phyloP scores from a whole-genome alignment of 2,329 filamentous ascomycete genomes.

The Byssoonygena ceratinophila region DNA sequence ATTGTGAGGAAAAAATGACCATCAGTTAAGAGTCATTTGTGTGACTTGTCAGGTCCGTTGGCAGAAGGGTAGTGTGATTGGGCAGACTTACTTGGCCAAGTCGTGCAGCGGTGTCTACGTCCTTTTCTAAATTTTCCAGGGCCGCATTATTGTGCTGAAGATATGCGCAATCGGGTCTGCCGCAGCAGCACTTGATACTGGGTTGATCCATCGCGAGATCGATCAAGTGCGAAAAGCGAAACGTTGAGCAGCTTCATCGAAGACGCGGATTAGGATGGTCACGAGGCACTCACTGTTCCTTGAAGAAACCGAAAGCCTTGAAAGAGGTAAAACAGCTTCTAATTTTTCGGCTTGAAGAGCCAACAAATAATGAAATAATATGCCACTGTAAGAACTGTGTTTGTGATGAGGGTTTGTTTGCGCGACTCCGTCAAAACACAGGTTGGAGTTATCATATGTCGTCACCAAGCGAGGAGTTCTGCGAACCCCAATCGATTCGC shows the following conservation, averaged over 20 bases:
- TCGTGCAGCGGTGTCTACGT: slow-evolving; percentile 74
- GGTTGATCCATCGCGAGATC: slow-evolving; percentile 10
- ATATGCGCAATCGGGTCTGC: slow-evolving; percentile 64
- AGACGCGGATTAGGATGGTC: too few species aligned
- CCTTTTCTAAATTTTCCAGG: slow-evolving; percentile 71
- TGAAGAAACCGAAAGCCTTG: too few species aligned
- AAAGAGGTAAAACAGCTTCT: too few species aligned
- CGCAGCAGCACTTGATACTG: slow-evolving; percentile 64
- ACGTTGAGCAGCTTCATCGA: neutral
- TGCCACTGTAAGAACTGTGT: too few species aligned
- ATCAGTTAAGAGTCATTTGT: slow-evolving; percentile 4
- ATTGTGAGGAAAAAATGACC: slow-evolving; percentile 17
- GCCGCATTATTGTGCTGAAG: slow-evolving; percentile 69
- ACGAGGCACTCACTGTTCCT: neutral
- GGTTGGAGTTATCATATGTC: neutral
- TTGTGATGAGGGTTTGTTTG: neutral
- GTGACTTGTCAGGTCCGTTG: slow-evolving; percentile 3
- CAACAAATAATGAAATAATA: too few species aligned
- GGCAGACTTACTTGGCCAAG: slow-evolving; percentile 66
- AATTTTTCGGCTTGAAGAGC: too few species aligned
- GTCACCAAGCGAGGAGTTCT: neutral
- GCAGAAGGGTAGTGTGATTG: slow-evolving; percentile 2
- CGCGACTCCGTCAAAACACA: neutral
- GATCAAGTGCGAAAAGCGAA: neutral
- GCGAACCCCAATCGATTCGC: neutral